Percentiles rank a stretch among this genome's conserved stretches.
These are phyloP conservation scores for Lizonia empirigonia DNA, from an alignment of 2,329 filamentous ascomycete species.

Conservation along the genomic window DNA sequence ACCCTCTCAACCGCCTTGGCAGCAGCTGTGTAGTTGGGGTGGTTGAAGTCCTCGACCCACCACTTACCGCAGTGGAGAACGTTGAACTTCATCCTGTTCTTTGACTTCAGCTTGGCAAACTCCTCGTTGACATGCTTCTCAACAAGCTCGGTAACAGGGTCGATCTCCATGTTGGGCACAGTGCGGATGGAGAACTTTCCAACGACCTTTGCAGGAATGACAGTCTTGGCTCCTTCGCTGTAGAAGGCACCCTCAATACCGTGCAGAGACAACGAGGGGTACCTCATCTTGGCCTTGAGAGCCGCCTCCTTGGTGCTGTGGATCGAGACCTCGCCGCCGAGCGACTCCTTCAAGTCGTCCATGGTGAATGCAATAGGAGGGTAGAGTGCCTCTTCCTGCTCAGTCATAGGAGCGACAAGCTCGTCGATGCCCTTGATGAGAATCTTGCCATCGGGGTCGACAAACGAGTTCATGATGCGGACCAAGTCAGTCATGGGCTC, in stretches of 20 bases:
- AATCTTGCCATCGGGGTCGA: conserved; percentile 91
- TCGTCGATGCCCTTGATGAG: conserved; percentile 92
- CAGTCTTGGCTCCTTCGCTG: conserved; percentile 92
- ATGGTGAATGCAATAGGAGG: conserved; percentile 91
- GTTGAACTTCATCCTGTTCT: conserved; percentile 84
- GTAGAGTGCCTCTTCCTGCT: conserved; percentile 88
- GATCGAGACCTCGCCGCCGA: conserved; percentile 88
- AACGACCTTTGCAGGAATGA: conserved; percentile 96
- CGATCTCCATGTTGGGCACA: conserved; percentile 95
- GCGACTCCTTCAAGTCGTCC: conserved; percentile 89
- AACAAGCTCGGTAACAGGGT: conserved; percentile 83
- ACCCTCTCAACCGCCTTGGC: conserved; percentile 96
- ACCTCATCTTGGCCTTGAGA: conserved; percentile 95
- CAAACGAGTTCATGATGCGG: conserved; percentile 78
- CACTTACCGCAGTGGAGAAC: conserved; percentile 93
- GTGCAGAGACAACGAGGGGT: conserved; percentile 91
- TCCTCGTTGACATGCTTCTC: conserved; percentile 81
- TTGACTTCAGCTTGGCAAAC: conserved; percentile 85
- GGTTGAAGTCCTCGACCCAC: conserved; percentile 97
- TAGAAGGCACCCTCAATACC: conserved; percentile 95
- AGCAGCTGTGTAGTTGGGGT: conserved; percentile 98
- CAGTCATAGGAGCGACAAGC: conserved; percentile 85
- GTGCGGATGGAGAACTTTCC: conserved; percentile 99
- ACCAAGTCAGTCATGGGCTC: conserved; percentile 98
- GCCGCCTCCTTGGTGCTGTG: conserved; percentile 87